A percentile compares a stretch with the other conserved stretches of the same genome.
These are phyloP conservation scores for Cytospora chrysosperma DNA, from an alignment of 2,329 filamentous ascomycete species.

Conservation along the genomic window DNA sequence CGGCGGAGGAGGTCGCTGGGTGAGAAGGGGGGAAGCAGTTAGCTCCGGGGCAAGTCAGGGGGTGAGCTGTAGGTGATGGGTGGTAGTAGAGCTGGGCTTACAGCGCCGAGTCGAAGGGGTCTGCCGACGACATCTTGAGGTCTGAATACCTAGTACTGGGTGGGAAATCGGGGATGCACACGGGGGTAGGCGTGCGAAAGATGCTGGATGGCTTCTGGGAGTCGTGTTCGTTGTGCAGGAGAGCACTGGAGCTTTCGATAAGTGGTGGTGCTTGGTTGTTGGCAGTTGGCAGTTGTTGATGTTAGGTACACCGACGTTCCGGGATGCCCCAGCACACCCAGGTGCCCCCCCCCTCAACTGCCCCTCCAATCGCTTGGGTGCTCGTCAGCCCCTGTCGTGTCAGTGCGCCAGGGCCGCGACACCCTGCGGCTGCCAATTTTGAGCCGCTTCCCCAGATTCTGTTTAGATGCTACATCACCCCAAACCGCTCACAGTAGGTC, in stretches of 20 bases:
- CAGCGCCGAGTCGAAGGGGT: constrained; percentile 76
- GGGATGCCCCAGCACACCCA: background rate
- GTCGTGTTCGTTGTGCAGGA: background rate
- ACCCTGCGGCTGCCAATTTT: constrained; percentile 12
- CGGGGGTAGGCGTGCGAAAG: background rate
- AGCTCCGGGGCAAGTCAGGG: constrained; percentile 9
- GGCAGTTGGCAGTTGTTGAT: too few species aligned
- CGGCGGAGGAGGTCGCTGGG: constrained; percentile 93
- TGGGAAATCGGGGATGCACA: background rate
- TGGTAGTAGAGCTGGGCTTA: constrained; percentile 42
- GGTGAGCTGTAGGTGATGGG: constrained; percentile 2
- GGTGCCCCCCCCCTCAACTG: constrained; percentile 15
- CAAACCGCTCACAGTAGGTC: background rate
- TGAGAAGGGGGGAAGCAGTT: constrained; percentile 11
- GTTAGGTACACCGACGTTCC: constrained; percentile 24
- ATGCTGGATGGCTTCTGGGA: background rate
- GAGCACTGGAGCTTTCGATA: background rate
- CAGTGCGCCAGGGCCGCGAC: constrained; percentile 9
- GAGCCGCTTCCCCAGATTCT: constrained; percentile 16
- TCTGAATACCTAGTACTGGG: background rate
- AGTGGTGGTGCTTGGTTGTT: constrained; percentile 5
- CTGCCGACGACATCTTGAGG: constrained; percentile 49
- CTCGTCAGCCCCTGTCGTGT: constrained; percentile 13
- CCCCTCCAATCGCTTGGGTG: constrained; percentile 22
- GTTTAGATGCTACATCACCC: constrained; percentile 13